Evolutionary conservation across 495 filamentous ascomycete species (phyloP).

Genomic region (Aspergillus leporis): DNA sequence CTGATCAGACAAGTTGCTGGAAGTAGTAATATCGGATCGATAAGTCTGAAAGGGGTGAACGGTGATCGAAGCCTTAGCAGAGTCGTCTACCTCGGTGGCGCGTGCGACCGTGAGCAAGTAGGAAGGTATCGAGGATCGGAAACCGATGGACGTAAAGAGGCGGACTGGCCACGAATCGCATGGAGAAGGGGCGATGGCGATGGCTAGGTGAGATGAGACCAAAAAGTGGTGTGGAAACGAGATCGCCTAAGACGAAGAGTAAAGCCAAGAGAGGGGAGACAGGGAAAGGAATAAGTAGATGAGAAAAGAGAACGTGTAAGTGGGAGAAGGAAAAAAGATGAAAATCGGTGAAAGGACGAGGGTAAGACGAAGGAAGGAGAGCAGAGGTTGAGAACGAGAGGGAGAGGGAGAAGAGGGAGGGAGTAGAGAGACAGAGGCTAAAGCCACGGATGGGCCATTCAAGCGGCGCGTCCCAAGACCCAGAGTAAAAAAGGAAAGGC

Average conservation of each 20-base stretch:
- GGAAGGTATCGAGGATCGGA: conserved; percentile 24
- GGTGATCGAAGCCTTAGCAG: conserved; percentile 21
- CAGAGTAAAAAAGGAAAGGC: conserved; percentile 36
- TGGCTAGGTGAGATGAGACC: conserved; percentile 19
- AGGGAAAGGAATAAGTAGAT: conserved; percentile 24
- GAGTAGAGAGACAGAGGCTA: conserved; percentile 22
- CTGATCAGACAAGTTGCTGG: background rate
- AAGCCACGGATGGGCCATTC: conserved; percentile 31
- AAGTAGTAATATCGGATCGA: background rate
- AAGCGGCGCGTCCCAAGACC: conserved; percentile 31
- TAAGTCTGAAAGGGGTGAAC: background rate
- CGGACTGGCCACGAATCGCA: conserved; percentile 35
- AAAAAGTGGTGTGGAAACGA: conserved; percentile 31
- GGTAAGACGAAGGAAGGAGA: conserved; percentile 17
- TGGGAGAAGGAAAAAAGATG: conserved; percentile 12
- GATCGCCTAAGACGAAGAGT: conserved; percentile 26
- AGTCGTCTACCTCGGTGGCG: conserved; percentile 19
- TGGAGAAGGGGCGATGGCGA: conserved; percentile 35
- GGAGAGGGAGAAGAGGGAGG: conserved; percentile 15
- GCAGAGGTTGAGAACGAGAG: conserved; percentile 16
- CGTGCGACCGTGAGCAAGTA: conserved; percentile 30
- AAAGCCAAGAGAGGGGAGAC: conserved; percentile 27
- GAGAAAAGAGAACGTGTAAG: conserved; percentile 29
- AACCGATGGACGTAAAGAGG: conserved; percentile 29
- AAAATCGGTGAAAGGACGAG: conserved; percentile 8